Evolutionary conservation across 2,329 filamentous ascomycete genomes (phyloP).

Genomic region (Aspergillus fijiensis): DNA sequence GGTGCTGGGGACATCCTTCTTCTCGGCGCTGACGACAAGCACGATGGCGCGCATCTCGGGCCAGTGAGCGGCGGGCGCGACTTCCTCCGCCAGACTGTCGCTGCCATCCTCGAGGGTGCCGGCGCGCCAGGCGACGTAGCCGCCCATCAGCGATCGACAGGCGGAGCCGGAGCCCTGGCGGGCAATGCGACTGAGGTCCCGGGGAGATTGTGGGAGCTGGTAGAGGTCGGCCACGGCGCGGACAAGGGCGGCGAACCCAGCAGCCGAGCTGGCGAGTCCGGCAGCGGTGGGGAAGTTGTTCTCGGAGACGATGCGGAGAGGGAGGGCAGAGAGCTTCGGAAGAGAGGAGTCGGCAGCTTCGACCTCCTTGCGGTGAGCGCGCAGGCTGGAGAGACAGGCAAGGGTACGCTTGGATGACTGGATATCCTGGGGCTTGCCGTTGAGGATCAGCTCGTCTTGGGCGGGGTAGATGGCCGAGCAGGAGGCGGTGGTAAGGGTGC

Average conservation of each 20-base stretch:
- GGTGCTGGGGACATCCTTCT: slow-evolving; percentile 92
- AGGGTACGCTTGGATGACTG: slow-evolving; percentile 80
- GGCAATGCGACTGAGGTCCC: slow-evolving; percentile 83
- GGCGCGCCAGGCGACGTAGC: slow-evolving; percentile 92
- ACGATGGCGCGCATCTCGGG: slow-evolving; percentile 90
- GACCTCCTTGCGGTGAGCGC: slow-evolving; percentile 70
- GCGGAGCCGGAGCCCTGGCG: slow-evolving; percentile 93
- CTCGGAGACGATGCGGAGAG: slow-evolving; percentile 84
- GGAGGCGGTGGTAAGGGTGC: slow-evolving; percentile 92
- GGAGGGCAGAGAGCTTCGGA: slow-evolving; percentile 75
- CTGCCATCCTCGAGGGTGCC: slow-evolving; percentile 73
- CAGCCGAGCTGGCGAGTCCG: slow-evolving; percentile 69
- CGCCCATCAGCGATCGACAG: slow-evolving; percentile 88
- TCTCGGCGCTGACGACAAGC: slow-evolving; percentile 85
- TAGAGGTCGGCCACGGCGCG: slow-evolving; percentile 88
- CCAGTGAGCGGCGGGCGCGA: slow-evolving; percentile 89
- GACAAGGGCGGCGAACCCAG: slow-evolving; percentile 67
- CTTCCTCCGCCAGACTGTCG: slow-evolving; percentile 84
- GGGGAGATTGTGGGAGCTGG: slow-evolving; percentile 74
- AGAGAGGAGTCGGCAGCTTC: slow-evolving; percentile 70
- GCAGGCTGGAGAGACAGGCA: slow-evolving; percentile 86
- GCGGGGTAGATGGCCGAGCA: slow-evolving; percentile 71
- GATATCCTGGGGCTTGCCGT: slow-evolving; percentile 78
- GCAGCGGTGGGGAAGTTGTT: slow-evolving; percentile 99
- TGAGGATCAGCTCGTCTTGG: slow-evolving; percentile 75